Conservation (phyloP, 768 basidiomycete species). For the Pulveroboletus sp. region DNA sequence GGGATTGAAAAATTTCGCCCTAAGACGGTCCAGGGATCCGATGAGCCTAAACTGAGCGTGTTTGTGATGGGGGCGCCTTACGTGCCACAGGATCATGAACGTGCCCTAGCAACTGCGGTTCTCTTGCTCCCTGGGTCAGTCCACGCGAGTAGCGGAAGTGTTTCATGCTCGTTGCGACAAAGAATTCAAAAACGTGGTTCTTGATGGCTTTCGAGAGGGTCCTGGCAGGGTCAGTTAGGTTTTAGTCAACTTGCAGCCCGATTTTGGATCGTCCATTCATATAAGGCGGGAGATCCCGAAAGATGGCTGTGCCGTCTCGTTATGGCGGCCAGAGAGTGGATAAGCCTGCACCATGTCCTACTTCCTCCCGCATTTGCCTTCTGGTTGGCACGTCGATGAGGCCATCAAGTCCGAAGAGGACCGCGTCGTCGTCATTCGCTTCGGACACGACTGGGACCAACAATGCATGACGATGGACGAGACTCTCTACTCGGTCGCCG, state of each 20-base stretch:
- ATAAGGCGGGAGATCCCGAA: background rate
- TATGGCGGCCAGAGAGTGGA: background rate
- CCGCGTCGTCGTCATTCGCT: constrained; percentile 88
- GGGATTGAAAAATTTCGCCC: too few species aligned
- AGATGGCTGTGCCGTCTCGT: background rate
- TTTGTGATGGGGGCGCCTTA: too few species aligned
- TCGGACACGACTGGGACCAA: constrained; percentile 89
- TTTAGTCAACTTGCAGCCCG: background rate
- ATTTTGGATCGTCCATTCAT: background rate
- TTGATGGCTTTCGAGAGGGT: too few species aligned
- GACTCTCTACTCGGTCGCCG: constrained; percentile 84
- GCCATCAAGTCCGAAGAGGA: constrained; percentile 98
- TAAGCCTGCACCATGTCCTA: constrained; percentile 65
- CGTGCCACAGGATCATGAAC: too few species aligned
- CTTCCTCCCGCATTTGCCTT: constrained; percentile 82
- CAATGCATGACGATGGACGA: constrained; percentile 99
- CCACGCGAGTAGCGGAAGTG: background rate
- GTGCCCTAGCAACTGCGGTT: background rate
- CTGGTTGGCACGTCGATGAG: constrained; percentile 98
- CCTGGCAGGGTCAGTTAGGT: constrained; percentile 3
- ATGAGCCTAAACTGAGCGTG: too few species aligned
- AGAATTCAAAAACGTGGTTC: too few species aligned
- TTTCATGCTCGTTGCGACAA: background rate
- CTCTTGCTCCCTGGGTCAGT: too few species aligned
- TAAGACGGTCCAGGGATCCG: too few species aligned